Base-by-base conservation (phyloP, 441 rosid species). In the Corymbia citriodora region DNA sequence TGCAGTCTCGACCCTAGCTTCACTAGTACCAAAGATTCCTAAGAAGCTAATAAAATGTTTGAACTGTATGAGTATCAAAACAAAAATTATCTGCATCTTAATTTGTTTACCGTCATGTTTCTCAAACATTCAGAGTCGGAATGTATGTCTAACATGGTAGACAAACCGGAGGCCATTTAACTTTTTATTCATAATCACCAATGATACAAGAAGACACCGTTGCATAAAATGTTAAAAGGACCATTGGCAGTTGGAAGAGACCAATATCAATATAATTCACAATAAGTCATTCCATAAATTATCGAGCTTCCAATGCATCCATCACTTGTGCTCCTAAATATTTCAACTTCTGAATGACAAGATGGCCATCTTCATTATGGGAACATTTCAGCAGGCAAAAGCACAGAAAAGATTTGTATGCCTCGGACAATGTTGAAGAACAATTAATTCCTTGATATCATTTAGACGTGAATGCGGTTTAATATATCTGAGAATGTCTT, bases 401-500 rank as follows among this genome's bases (percentile, higher is more conserved):
- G 85, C 85, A 40, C 85, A 74, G 85, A 40, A 74, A 40, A 74
- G 52, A 74, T 40, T 40, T 16, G 17, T 21, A 40, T 9, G 10
- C 11, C 52, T 72, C 49, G 5, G 7, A 21, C 16, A 5, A 19
- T 74, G 52, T 40, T 40, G 50, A 74, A 40, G 85, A 74, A 14
- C 29, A 15, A 74, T 40, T 74, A 21, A 40, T 74, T 23, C 85
- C 85, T 7, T 40, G 85, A 40, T 40, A 74, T 74, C 29, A 14
- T 74, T 70, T 70, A 79, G 89, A 92, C 89, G 81, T 91, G 82
- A 87, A 91, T 90, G 40, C 94, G 95, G 59, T 91, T 92, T 90
- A 91, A 92, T 87, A 97, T 92, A 59, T 96, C 99, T 5, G 94
- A 88, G 90, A 97, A 97, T 70, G 96, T 92, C 92, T 91, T 91